phyloP scores from a whole-genome alignment of 1,284 basidiomycete species.

The Naganishia liquefaciens region DNA sequence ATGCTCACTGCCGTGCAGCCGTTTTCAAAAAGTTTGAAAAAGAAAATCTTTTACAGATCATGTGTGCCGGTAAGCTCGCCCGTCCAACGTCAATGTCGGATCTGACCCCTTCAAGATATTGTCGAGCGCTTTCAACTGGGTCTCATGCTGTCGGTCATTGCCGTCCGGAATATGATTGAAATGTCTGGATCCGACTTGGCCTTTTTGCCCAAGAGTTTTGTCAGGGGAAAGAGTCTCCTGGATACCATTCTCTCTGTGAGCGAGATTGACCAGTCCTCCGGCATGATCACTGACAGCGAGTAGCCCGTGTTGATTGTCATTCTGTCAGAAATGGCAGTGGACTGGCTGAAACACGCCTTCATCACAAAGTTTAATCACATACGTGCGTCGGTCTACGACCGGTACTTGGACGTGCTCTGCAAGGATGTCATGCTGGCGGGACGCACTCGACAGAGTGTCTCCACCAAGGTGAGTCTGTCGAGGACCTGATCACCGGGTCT shows the following conservation, averaged over 20 bases:
- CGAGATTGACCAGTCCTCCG: conserved; percentile 28
- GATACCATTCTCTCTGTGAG: conserved; percentile 83
- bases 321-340: conserved; percentile 88
- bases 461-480: conserved; percentile 63
- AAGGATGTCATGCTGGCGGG: conserved; percentile 86
- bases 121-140: conserved; percentile 94
- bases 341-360: conserved; percentile 99
- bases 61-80: conserved; percentile 74
- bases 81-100: background rate
- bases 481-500: background rate
- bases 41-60: conserved; percentile 98
- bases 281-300: no score
- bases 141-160: conserved; percentile 88
- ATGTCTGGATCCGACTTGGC: conserved; percentile 80
- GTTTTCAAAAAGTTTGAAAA: conserved; percentile 99
- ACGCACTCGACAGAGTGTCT: conserved; percentile 62
- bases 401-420: conserved; percentile 94
- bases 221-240: conserved; percentile 70
- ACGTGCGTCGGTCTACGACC: conserved; percentile 88
- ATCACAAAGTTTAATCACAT: conserved; percentile 97
- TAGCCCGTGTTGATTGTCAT: conserved; percentile 91
- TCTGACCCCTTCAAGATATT: conserved; percentile 65
- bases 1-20: conserved; percentile 39
- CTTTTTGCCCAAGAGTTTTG: conserved; percentile 82
- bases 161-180: conserved; percentile 93